A percentile compares a stretch with the other conserved stretches of the same genome.
phyloP scores from a whole-genome alignment of 2,329 filamentous ascomycete species.

The Scopulariopsis brevicaulis region DNA sequence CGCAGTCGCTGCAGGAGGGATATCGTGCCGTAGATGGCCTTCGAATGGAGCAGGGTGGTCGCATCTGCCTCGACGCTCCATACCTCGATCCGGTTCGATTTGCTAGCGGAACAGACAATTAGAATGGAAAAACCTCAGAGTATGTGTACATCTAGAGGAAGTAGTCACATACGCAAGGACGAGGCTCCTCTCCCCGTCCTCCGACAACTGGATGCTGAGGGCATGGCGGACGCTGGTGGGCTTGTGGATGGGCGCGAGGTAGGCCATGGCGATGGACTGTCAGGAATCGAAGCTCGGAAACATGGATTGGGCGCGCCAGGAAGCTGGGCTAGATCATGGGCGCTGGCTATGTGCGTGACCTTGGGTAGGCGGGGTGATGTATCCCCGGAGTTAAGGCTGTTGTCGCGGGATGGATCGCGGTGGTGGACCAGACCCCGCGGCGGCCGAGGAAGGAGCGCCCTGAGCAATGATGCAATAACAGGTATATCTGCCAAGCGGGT shows the following conservation, averaged over 20 bases:
- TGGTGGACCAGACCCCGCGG: neutral
- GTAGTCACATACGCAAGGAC: conserved; percentile 64
- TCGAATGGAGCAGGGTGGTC: conserved; percentile 53
- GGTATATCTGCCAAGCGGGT: neutral
- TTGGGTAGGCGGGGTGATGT: neutral
- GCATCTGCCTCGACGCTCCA: conserved; percentile 59
- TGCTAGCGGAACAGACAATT: conserved; percentile 35
- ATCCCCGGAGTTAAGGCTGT: neutral
- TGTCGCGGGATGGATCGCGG: neutral
- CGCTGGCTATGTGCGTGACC: neutral
- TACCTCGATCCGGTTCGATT: conserved; percentile 77
- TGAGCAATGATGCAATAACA: neutral
- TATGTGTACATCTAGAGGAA: neutral
- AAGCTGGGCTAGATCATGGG: neutral
- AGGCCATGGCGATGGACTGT: conserved; percentile 57
- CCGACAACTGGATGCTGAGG: conserved; percentile 60
- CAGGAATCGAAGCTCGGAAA: neutral
- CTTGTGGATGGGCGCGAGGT: conserved; percentile 84
- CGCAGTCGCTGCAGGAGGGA: conserved; percentile 73
- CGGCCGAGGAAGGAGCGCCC: neutral
- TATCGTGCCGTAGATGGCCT: conserved; percentile 73
- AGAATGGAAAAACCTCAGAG: neutral
- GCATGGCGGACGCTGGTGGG: conserved; percentile 89
- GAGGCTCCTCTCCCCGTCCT: conserved; percentile 62
- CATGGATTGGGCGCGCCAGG: neutral